Evolutionary conservation across 2,329 filamentous ascomycete genomes (phyloP).

Genomic region (Fusarium temperatum): DNA sequence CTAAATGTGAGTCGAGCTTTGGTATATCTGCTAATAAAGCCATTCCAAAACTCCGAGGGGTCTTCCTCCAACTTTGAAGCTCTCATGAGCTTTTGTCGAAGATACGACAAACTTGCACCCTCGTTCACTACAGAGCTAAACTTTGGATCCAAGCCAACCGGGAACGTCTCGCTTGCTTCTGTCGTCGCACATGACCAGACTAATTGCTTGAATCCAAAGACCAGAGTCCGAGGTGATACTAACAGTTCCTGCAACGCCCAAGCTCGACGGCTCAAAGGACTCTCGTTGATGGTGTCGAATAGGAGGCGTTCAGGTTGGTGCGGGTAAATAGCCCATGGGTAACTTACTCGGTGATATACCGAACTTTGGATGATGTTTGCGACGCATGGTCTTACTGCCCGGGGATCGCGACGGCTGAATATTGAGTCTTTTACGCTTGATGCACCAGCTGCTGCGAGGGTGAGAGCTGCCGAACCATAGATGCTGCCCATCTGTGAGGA

Average conservation of each 20-base stretch:
- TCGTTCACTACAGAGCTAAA: neutral
- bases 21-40: neutral
- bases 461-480: neutral
- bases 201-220: neutral
- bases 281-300: neutral
- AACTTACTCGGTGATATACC: neutral
- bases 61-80: neutral
- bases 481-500: neutral
- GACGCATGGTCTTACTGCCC: neutral
- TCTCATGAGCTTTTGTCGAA: neutral
- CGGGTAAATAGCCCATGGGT: conserved; percentile 4
- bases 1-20: neutral
- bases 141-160: neutral
- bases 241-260: neutral
- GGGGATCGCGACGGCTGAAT: neutral
- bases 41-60: neutral
- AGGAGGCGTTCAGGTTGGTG: neutral
- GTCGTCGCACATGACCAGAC: neutral
- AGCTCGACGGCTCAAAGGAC: neutral
- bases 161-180: conserved; percentile 1
- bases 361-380: neutral
- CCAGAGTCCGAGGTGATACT: neutral
- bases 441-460: neutral
- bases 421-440: neutral
- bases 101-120: neutral